Conservation (phyloP, 108 stramenopile species). For the Conticribra guillardii region DNA sequence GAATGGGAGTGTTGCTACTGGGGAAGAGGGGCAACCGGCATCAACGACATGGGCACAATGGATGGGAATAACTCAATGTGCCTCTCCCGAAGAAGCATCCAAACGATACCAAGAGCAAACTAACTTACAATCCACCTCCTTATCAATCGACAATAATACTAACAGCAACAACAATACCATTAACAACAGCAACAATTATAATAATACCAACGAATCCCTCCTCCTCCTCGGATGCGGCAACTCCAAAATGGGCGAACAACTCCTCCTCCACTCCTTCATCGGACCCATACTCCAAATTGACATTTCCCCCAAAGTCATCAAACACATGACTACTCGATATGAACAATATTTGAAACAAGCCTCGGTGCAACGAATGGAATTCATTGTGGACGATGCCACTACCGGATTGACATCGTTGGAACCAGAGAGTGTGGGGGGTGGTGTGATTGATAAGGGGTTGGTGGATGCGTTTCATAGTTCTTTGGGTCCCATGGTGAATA, state of each 20-base stretch:
- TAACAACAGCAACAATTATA: constrained; percentile 11
- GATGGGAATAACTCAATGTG: constrained; percentile 29
- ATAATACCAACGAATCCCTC: constrained; percentile 54
- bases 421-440: constrained; percentile 59
- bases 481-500: neutral
- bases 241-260: constrained; percentile 75
- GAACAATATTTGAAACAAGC: constrained; percentile 47
- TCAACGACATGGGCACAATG: constrained; percentile 54
- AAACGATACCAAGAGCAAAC: constrained; percentile 5
- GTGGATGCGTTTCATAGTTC: constrained; percentile 76
- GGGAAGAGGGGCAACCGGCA: neutral
- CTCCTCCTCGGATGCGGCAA: constrained; percentile 83
- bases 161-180: neutral
- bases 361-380: constrained; percentile 43
- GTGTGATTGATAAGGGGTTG: constrained; percentile 82
- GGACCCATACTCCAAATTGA: constrained; percentile 71
- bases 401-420: constrained; percentile 66
- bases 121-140: neutral
- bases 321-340: constrained; percentile 65
- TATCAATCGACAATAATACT: too few relatives aligned
- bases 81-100: constrained; percentile 38
- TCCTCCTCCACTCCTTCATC: constrained; percentile 48
- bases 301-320: constrained; percentile 61
- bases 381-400: constrained; percentile 72
- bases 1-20: neutral